Evolutionary conservation across 805 yeast species (phyloP), one percentile per base, ranked within the genome.

Genomic region (Suhomyces canberraensis): DNA sequence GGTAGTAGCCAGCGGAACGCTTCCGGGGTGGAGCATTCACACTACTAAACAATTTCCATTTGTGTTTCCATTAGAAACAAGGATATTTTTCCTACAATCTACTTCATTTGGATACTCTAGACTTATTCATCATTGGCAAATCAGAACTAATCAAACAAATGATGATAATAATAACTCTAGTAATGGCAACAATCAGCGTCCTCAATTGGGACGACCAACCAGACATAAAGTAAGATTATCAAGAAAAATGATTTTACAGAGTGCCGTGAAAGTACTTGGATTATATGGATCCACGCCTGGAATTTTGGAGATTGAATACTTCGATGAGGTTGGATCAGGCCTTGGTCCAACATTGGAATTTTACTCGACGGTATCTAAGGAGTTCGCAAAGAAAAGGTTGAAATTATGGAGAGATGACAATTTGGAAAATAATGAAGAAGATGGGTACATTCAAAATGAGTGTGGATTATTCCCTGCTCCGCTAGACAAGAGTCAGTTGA

Each of bases 311-410:
- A 80, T 93, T 38, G 96, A 90, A 55, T 91, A 84, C 51, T 78
- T 73, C 44, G 89, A 83, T 46, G 98, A 91, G 56, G 96, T 75
- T 5, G 98, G 98, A n/a, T 82, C 96, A 0, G 98, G 98, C 0
- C 64, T 89, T 30, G 98, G 98, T 0, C 98, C 98, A 3, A 91
- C 98, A 0, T 67, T 90, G 45, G 98, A 91, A 59, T 91, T 93
- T 53, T 91, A 88, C 52, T 79, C 97, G 0, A 66, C 72, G 11
- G 88, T 86, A 2, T 88, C 96, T 0, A 77, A 70, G 39, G 89
- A 81, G 44, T 88, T 91, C 55, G 65, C 83, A 1, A 71, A 65
- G 45, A 72, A 69, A 34, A 69, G 69, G 18, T 60, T 81, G 31
- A 60, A 60, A 7, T 65, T 93, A 66, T 91, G 98, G 98, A 72